Base-by-base conservation (phyloP, 2,329 filamentous ascomycete species). In the Alternaria gansuensis region DNA sequence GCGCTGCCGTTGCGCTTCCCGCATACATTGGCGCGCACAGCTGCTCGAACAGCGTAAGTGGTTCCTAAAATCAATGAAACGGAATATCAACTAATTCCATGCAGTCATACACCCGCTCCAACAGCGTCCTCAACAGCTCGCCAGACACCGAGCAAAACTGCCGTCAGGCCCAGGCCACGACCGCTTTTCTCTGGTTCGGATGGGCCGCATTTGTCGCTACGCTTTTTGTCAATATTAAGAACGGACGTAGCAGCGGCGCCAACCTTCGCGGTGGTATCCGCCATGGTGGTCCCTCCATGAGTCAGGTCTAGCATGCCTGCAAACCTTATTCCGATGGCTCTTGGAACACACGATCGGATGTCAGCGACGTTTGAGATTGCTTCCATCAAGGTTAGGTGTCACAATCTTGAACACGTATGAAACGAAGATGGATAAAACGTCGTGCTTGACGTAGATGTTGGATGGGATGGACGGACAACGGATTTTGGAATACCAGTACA, bases 131-230 rank as follows among this genome's bases (percentile, higher is more conserved):
- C 26, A 89, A 84, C 74, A 88, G 88, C 57, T 88, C 87, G 44
- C 60, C 64, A 61, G 74, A 88, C 76, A 81, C 83, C 59, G 76
- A 82, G 74, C 87, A 88, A 80, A 85, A 89, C 65, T 93, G 91
- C 80, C 87, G 86, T 63, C 87, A 92, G 79, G 85, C 91, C 14
- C 90, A 93, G 80, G 90, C 90, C 36, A 85, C 85, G 62, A 87
- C 85, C 33, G 89, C 86, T 36, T 94, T 94, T 80, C 83, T 92
- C 79, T 94, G 89, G 89, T 93, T 93, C 79, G 84, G 91, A 48
- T 91, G 89, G 75, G 83, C 80, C 37, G 82, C 84, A 26, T 90
- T 89, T 71, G 79, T 81, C 28, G 87, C 74, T 17, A 78, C 81
- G 3, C 83, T 83, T 39, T 74, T 87, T 43, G 80, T 86, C 71